Conservation (phyloP, 768 basidiomycete species). For the Pleurotus giganteus region DNA sequence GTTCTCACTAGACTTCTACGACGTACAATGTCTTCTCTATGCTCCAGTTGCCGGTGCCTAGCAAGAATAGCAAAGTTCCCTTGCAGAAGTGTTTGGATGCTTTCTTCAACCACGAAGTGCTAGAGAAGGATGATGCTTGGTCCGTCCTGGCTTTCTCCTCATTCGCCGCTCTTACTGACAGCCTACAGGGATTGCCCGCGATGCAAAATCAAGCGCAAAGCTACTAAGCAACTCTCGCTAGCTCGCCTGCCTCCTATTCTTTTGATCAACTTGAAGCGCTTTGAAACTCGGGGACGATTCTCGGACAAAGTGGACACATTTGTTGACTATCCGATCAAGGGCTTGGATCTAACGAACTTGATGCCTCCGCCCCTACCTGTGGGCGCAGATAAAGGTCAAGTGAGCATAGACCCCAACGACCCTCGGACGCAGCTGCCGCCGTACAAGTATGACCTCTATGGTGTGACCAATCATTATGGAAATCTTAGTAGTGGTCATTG, state of each 20-base stretch:
- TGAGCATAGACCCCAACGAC: slow-evolving; percentile 55
- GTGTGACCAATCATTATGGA: slow-evolving; percentile 94
- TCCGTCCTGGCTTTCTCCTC: slow-evolving; percentile 24
- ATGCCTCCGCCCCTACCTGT: slow-evolving; percentile 81
- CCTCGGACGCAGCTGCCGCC: slow-evolving; percentile 83
- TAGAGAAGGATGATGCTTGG: slow-evolving; percentile 96
- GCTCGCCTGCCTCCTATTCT: slow-evolving; percentile 93
- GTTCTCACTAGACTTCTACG: slow-evolving; percentile 77
- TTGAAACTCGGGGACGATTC: slow-evolving; percentile 87
- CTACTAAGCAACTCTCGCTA: slow-evolving; percentile 83
- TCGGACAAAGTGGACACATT: slow-evolving; percentile 96
- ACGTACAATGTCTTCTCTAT: slow-evolving; percentile 98
- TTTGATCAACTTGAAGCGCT: slow-evolving; percentile 89
- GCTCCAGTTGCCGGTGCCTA: slow-evolving; percentile 85
- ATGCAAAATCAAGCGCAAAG: slow-evolving; percentile 86
- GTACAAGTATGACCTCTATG: slow-evolving; percentile 92
- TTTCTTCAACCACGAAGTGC: slow-evolving; percentile 86
- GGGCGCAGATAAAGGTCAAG: slow-evolving; percentile 50
- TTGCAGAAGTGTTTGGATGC: slow-evolving; percentile 83
- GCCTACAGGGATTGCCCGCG: slow-evolving; percentile 85
- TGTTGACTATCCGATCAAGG: slow-evolving; percentile 81
- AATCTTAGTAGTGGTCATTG: slow-evolving; percentile 95
- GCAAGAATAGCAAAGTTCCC: slow-evolving; percentile 54
- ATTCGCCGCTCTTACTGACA: not conserved
- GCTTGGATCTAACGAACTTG: slow-evolving; percentile 68